Percentiles rank a stretch among this genome's conserved stretches.
Conservation (phyloP, 495 filamentous ascomycete species). For the Parathielavia hyrcaniae region DNA sequence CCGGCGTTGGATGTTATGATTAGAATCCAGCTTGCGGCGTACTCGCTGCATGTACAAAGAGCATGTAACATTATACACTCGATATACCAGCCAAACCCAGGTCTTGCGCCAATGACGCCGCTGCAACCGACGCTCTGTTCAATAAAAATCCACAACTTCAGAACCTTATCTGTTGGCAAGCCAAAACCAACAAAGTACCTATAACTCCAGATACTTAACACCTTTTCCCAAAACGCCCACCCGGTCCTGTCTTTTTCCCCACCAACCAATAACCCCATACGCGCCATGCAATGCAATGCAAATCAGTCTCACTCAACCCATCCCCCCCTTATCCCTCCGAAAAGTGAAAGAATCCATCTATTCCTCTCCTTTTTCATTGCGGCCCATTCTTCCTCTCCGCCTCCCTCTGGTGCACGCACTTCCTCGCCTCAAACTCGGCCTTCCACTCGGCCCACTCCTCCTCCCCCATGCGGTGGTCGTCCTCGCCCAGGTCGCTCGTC, state of each 20-base stretch:
- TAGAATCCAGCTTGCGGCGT: conserved; percentile 14
- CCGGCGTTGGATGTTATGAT: conserved; percentile 25
- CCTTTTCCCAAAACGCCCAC: background rate
- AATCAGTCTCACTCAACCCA: background rate
- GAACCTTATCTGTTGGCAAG: too few species aligned
- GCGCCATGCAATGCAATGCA: background rate
- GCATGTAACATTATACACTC: conserved; percentile 32
- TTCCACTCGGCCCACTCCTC: conserved; percentile 65
- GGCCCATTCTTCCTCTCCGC: conserved; percentile 10
- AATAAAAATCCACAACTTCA: background rate
- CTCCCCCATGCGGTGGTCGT: conserved; percentile 64
- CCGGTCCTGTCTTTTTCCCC: too few species aligned
- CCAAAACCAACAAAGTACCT: too few species aligned
- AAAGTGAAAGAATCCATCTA: too few species aligned
- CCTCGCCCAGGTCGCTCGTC: conserved; percentile 71
- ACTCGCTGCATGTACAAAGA: conserved; percentile 32
- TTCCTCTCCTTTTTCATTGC: background rate
- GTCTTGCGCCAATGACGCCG: background rate
- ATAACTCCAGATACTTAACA: too few species aligned
- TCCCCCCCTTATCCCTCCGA: background rate
- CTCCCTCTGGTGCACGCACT: conserved; percentile 22
- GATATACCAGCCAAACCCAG: conserved; percentile 15
- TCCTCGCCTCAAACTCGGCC: conserved; percentile 6
- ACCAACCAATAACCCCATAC: background rate
- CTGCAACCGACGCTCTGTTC: background rate